Evolutionary conservation across 2,329 filamentous ascomycete genomes (phyloP), one percentile per base, ranked within the genome.

Genomic region (Teratosphaeria pseudoeucalypti): DNA sequence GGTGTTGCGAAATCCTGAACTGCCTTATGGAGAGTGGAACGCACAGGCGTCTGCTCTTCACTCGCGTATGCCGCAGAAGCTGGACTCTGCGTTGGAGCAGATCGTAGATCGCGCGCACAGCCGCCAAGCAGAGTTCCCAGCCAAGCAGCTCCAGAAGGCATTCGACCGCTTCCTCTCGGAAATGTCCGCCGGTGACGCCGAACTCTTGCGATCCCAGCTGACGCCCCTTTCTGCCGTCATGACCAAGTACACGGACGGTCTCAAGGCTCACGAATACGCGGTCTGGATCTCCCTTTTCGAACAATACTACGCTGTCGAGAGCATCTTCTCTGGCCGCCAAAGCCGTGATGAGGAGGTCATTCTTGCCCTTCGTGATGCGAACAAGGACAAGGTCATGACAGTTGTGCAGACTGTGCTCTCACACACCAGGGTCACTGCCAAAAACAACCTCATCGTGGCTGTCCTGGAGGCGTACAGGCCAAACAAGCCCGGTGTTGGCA

Each of bases 11-110:
- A 85, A 96, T 70, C 85, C 88, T 1, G 92, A 96, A 69, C 82
- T 99, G 63, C 94, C 94, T 1, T 99, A 94, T 73, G 91, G 92
- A 74, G 91, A 99, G 75, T 99, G 92, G 90, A 91, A 88, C 64
- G 89, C 92, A 6, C 91, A 97, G 72, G 94, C 95, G 67, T 95
- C 94, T 55, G 94, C 94, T 26, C 83, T 99, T n/a, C 92, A 97
- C 75, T 89, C 92, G 6, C 89, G 94, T 68, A 99, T 97, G 89
- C 94, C 94, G 0, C 87, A 92, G 72, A 96, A 92, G 78, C 85
- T 99, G 34, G 92, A 96, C 67, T 75, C 85, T 26, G 85, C 84
- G 64, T 87, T 99, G 65, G 85, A 86, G 12, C 89, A 94, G 69
- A 87, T 95, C 53, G 87, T 97, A 57, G 92, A 97, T 61, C 87